Base-by-base conservation (phyloP, 2,329 filamentous ascomycete genomes). In the Colletotrichum sp. region DNA sequence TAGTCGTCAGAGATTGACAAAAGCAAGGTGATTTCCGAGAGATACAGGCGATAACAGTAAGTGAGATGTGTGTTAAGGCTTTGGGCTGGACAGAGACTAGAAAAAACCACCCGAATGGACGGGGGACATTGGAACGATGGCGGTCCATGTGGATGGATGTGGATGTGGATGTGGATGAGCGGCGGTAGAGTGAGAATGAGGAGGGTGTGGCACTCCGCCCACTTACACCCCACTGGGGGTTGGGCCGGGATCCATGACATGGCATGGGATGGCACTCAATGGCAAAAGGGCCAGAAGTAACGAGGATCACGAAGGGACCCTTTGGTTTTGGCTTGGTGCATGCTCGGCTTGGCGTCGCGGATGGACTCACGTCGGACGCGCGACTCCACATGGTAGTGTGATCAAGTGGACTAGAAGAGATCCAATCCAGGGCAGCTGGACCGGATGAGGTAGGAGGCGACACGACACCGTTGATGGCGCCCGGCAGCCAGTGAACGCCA, bases 211-310 rank as follows among this genome's bases (percentile, higher is more conserved):
- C 70, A 76, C 49, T 55, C 24, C 21, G 74, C 36, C 74, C 74
- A 76, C 74, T 73, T 76, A 52, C 64, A 76, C 74, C 63, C 64
- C 70, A 76, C 74, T 30, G 59, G 63, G 64, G 73, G 70, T 49
- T 69, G 70, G 64, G 57, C 13, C 24, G 49, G 74, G 57, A 73
- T 74, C 70, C 70, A 69, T 59, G 70, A n/a, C 49, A 21, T 36
- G 30, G 32, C 21, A 72, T 62, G 62, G 39, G 69, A 68, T 69
- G 57, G 69, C 55, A 68, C 26, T 70, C 32, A 26, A 15, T 30
- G 34, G 65, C 21, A 68, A 16, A 55, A 24, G n/a, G 65, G 34
- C 24, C 26, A 57, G n/a, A 68, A 10, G 18, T 49, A 28, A 55
- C 28, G 44, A 68, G 65, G 36, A 34, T 28, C 15, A 30, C 9